Evolutionary conservation across 257 asterid species (phyloP).

Genomic region (Solanum virginianum): DNA sequence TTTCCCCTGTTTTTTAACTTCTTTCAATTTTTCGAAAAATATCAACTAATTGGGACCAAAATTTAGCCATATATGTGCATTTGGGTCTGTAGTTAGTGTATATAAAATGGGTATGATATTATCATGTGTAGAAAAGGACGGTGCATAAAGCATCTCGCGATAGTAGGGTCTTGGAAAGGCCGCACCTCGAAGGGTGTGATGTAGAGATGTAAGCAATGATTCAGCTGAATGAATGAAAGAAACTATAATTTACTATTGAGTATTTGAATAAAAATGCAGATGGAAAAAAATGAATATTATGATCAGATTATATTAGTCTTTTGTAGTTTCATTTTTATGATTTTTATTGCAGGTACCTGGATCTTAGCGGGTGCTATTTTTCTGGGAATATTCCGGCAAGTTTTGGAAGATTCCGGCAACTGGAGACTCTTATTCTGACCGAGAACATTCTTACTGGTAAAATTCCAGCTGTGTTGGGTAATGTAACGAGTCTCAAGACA

Average conservation of each 20-base stretch:
- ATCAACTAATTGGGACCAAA: background rate
- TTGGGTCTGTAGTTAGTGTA: background rate
- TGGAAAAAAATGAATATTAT: background rate
- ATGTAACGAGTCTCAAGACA: constrained; percentile 35
- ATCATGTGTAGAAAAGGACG: background rate
- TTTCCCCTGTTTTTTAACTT: background rate
- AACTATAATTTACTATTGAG: background rate
- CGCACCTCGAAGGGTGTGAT: no score
- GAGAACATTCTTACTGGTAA: constrained; percentile 41
- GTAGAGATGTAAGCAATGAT: no score
- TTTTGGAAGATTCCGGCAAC: constrained; percentile 44
- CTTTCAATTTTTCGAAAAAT: background rate
- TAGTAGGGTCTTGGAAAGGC: background rate
- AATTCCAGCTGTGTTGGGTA: constrained; percentile 51
- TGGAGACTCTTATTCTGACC: constrained; percentile 38
- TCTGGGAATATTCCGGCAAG: constrained; percentile 59
- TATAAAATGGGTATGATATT: background rate
- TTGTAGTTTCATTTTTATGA: background rate
- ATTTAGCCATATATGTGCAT: background rate
- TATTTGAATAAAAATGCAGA: background rate
- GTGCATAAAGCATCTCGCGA: background rate
- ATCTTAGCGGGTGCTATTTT: constrained; percentile 35
- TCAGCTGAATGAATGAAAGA: no score
- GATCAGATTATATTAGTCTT: background rate
- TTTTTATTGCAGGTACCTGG: constrained; percentile 32